phyloP scores from a whole-genome alignment of 768 basidiomycete genomes.

The Tylopilus vinaceipallidus region DNA sequence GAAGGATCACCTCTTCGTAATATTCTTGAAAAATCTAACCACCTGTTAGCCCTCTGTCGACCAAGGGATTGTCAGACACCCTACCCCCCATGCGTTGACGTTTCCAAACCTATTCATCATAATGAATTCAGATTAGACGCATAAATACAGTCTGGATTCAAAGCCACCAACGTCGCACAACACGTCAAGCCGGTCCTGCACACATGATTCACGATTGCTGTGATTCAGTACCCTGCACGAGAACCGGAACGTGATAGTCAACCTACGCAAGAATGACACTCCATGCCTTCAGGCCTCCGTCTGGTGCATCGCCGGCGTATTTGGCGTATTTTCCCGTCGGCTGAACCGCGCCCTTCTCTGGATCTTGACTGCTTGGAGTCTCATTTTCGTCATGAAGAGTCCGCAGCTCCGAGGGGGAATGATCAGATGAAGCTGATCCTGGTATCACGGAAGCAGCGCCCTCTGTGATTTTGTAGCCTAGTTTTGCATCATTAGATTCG shows the following conservation, averaged over 20 bases:
- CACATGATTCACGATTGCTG: background rate
- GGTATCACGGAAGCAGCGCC: background rate
- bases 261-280: slow-evolving; percentile 30
- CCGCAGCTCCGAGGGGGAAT: background rate
- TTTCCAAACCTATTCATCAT: slow-evolving; percentile 53
- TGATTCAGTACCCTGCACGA: background rate
- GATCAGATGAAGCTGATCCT: background rate
- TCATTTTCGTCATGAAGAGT: slow-evolving; percentile 15
- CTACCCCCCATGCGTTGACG: slow-evolving; percentile 73
- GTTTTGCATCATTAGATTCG: background rate
- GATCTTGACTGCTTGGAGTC: background rate
- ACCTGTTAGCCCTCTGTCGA: background rate
- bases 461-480: background rate
- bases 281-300: slow-evolving; percentile 34
- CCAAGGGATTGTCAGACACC: slow-evolving; percentile 8
- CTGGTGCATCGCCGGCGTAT: slow-evolving; percentile 26
- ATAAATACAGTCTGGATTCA: background rate
- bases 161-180: slow-evolving; percentile 39
- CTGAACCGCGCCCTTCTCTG: slow-evolving; percentile 5
- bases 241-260: too few species aligned
- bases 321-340: slow-evolving; percentile 15
- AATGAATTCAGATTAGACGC: background rate
- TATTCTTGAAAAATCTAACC: slow-evolving; percentile 69
- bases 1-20: slow-evolving; percentile 56
- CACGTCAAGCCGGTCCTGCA: slow-evolving; percentile 26